A percentile compares a stretch with the other conserved stretches of the same genome.
phyloP scores from a whole-genome alignment of 805 yeast genomes.

The Kluyveromyces aestuarii region DNA sequence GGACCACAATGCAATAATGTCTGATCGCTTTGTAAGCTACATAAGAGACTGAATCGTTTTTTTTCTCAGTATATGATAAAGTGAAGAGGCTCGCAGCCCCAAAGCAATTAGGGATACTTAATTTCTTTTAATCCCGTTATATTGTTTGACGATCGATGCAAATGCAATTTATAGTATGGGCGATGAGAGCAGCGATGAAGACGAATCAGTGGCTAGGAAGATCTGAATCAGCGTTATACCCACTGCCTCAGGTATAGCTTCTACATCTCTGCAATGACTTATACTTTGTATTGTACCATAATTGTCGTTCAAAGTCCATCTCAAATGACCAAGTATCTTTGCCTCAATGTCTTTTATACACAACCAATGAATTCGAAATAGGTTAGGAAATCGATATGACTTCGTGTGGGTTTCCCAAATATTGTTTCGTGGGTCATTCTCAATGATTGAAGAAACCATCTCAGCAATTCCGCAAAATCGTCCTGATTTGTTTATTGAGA shows the following conservation, averaged over 20 bases:
- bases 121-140: no score
- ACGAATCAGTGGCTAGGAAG: conserved; percentile 19
- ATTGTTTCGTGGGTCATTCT: conserved; percentile 26
- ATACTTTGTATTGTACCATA: conserved; percentile 33
- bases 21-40: no score
- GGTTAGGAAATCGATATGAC: background rate
- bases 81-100: no score
- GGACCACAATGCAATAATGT: no score
- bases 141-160: no score
- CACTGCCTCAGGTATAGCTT: conserved; percentile 42
- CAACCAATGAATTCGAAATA: conserved; percentile 48
- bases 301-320: conserved; percentile 35
- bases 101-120: no score
- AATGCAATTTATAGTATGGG: no score
- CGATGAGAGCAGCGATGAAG: background rate
- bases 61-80: no score
- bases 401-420: conserved; percentile 34
- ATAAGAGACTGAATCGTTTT: no score
- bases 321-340: conserved; percentile 36
- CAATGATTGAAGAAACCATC: conserved; percentile 30
- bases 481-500: conserved; percentile 51
- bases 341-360: conserved; percentile 44
- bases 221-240: conserved; percentile 41
- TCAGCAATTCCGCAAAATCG: conserved; percentile 51
- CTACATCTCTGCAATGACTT: conserved; percentile 54